Conservation (phyloP, 1,284 basidiomycete genomes). For the Ceratobasidium sp. region DNA sequence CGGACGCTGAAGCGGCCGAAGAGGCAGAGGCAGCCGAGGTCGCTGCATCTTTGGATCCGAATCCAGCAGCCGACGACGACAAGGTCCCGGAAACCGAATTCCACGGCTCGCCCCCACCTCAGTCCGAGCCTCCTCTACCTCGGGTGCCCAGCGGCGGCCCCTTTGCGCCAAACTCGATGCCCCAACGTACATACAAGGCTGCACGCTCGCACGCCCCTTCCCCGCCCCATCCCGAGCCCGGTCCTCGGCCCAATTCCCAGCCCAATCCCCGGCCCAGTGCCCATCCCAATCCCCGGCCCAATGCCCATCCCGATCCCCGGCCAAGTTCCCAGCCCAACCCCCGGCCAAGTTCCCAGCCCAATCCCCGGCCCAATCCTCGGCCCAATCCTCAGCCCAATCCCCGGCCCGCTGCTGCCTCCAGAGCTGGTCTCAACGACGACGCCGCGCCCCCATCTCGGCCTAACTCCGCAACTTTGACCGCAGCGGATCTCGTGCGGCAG, state of each 20-base stretch:
- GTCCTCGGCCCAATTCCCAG: neutral
- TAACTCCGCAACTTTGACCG: neutral
- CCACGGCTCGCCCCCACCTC: neutral
- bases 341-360: neutral
- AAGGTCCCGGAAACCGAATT: neutral
- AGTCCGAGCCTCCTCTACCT: neutral
- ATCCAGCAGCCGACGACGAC: neutral
- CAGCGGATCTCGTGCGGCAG: constrained; percentile 3
- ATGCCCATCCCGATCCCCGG: neutral
- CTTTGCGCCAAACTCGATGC: no score
- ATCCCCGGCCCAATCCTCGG: neutral
- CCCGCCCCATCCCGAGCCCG: neutral
- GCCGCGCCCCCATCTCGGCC: neutral
- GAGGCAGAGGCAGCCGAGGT: neutral
- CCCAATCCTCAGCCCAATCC: neutral
- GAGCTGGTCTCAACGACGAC: neutral
- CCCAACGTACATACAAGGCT: neutral
- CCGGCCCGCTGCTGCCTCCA: neutral
- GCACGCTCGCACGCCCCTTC: neutral
- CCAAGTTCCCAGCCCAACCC: no score
- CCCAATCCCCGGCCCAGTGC: neutral
- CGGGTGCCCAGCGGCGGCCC: neutral
- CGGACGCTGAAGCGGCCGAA: neutral
- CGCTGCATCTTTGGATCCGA: neutral
- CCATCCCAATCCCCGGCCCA: neutral